Evolutionary conservation across 345 rosid genomes (phyloP).

Genomic region (Citrus mangshanensis): DNA sequence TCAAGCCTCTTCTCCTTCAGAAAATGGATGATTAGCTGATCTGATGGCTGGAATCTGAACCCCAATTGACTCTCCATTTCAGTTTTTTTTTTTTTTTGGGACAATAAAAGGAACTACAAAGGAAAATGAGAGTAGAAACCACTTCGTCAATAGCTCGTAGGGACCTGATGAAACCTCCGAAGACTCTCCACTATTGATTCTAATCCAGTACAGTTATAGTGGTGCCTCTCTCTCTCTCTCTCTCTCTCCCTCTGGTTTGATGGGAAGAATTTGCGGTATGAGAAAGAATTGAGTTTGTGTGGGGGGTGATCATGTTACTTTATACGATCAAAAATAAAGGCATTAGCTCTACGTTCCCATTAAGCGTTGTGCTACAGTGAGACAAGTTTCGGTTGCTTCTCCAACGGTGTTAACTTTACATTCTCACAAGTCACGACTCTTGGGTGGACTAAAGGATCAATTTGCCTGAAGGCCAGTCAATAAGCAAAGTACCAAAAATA

Average conservation of each 20-base stretch:
- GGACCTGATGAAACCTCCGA: no score
- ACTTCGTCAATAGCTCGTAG: neutral
- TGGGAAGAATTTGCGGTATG: neutral
- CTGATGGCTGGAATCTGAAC: no score
- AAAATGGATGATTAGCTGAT: constrained; percentile 1
- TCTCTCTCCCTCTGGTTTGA: neutral
- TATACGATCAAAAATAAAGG: no score
- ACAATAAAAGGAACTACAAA: neutral
- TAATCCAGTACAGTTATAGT: neutral
- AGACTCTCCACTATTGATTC: no score
- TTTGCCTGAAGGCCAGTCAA: no score
- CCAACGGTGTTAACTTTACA: neutral
- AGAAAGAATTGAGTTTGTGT: no score
- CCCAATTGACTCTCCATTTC: neutral
- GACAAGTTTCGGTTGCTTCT: neutral
- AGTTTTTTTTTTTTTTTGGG: no score
- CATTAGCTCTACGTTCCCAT: neutral
- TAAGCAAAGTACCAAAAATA: neutral
- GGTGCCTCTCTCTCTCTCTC: neutral
- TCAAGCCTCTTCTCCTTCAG: constrained; percentile 12
- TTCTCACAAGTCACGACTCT: no score
- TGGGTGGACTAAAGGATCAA: neutral
- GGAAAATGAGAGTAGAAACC: neutral
- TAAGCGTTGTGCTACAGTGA: neutral
- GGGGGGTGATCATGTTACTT: no score